Base-by-base conservation (phyloP, 1,284 basidiomycete species). In the Cryptococcus amylolentus region DNA sequence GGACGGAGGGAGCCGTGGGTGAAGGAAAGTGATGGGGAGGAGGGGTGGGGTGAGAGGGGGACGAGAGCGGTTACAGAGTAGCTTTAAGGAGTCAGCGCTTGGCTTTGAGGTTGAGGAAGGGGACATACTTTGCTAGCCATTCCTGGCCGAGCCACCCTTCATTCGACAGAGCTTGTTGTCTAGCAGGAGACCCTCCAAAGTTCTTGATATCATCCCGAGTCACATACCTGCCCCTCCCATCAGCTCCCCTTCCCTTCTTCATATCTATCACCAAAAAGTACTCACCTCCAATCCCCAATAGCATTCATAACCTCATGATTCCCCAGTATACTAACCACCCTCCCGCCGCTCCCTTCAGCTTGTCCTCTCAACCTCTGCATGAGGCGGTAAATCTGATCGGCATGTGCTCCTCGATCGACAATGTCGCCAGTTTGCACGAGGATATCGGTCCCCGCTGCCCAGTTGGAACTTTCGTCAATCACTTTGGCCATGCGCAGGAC, bases 381-480 rank as follows among this genome's bases (percentile, higher is more conserved):
- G 81, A 87, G 85, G 38, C 79, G 68, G 71, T 88, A 95, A 23
- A 95, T 81, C 52, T 84, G 82, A 49, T 91, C 87, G 0, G 91
- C 93, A 75, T 93, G 89, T 44, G 88, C 86, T 1, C 92, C 92
- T 84, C 88, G 81, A 76, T 94, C 91, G 60, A 95, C 88, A 46
- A 95, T 93, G 74, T 96, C 92, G 4, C 92, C 92, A 0, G 92
- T 95, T 78, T 95, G 91, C 14, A 94, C 91, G 61, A 93, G 86
- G 54, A 86, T 84, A 70, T 91, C 89, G 4, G 84, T 83, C 23
- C 86, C 79, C 1, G 86, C 91, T 9, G 83, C 83, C 91, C 91
- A 95, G 52, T 85, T 78, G 3, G 81, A 68, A n/a, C 83, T 79
- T 62, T 88, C 83, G 55, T 70, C 64, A 4, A 88, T 83, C 6